Evolutionary conservation across 179 eudicot species (phyloP).

Genomic region (Actinidia chinensis): DNA sequence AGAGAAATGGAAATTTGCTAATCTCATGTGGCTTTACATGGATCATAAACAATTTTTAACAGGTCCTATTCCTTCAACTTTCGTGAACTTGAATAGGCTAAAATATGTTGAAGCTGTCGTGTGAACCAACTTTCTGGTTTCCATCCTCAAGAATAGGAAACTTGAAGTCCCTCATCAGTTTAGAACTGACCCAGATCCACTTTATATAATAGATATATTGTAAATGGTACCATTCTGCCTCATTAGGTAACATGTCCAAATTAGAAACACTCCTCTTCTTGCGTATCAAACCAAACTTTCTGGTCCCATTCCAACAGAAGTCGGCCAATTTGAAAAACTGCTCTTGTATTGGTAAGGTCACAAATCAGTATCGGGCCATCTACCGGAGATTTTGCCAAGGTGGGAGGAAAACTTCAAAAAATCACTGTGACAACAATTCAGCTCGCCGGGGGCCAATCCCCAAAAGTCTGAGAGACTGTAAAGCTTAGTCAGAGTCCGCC

Average conservation of each 20-base stretch:
- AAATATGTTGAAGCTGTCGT: constrained; percentile 28
- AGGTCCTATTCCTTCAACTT: constrained; percentile 44
- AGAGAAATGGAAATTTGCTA: background rate
- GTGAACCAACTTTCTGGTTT: constrained; percentile 39
- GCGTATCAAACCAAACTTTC: constrained; percentile 6
- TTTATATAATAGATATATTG: too few species aligned
- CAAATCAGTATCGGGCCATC: constrained; percentile 41
- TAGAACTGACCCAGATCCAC: background rate
- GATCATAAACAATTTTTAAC: constrained; percentile 32
- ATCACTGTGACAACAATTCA: constrained; percentile 36
- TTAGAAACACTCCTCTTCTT: background rate
- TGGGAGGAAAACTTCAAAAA: constrained; percentile 34
- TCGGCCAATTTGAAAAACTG: constrained; percentile 38
- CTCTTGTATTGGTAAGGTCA: constrained; percentile 22
- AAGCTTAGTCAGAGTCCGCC: constrained; percentile 14
- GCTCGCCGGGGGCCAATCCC: constrained; percentile 25
- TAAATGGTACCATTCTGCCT: constrained; percentile 29
- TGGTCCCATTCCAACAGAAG: constrained; percentile 36
- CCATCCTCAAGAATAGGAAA: constrained; percentile 34
- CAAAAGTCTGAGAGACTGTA: constrained; percentile 29
- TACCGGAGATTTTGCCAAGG: constrained; percentile 47
- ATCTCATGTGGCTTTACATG: background rate
- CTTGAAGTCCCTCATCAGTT: background rate
- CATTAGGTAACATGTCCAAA: constrained; percentile 30
- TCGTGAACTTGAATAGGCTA: constrained; percentile 37